phyloP scores from a whole-genome alignment of 768 basidiomycete genomes.

The Lactarius sp. region DNA sequence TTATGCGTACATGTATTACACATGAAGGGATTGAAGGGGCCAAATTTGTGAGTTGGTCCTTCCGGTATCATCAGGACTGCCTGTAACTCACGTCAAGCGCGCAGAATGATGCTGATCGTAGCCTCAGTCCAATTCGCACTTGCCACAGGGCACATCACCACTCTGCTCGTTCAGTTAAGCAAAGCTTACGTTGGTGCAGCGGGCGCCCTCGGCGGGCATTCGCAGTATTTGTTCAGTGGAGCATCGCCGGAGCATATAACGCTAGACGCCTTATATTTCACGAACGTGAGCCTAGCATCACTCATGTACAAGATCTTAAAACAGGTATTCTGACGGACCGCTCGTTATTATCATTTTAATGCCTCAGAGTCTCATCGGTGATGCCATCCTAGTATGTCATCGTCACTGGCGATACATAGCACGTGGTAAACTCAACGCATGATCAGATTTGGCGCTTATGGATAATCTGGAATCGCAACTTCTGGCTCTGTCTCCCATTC shows the following conservation, averaged over 20 bases:
- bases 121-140: constrained; percentile 10
- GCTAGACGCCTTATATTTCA: constrained; percentile 12
- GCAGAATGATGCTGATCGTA: constrained; percentile 12
- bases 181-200: background rate
- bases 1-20: constrained; percentile 1
- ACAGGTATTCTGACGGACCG: background rate
- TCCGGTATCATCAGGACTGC: background rate
- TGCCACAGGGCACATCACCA: constrained; percentile 14
- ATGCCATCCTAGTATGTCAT: constrained; percentile 14
- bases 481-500: constrained; percentile 8
- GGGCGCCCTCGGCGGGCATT: background rate
- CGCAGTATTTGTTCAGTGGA: background rate
- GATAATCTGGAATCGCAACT: constrained; percentile 18
- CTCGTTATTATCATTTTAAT: background rate
- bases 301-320: background rate
- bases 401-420: background rate
- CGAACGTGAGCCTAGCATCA: constrained; percentile 6
- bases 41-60: constrained; percentile 4
- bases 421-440: background rate
- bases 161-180: constrained; percentile 11
- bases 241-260: constrained; percentile 9
- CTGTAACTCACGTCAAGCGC: background rate
- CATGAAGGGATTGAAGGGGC: constrained; percentile 4
- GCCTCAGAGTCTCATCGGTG: constrained; percentile 15
- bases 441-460: constrained; percentile 21